Evolutionary conservation across 441 rosid species (phyloP).

Genomic region (Mallotus japonicus): DNA sequence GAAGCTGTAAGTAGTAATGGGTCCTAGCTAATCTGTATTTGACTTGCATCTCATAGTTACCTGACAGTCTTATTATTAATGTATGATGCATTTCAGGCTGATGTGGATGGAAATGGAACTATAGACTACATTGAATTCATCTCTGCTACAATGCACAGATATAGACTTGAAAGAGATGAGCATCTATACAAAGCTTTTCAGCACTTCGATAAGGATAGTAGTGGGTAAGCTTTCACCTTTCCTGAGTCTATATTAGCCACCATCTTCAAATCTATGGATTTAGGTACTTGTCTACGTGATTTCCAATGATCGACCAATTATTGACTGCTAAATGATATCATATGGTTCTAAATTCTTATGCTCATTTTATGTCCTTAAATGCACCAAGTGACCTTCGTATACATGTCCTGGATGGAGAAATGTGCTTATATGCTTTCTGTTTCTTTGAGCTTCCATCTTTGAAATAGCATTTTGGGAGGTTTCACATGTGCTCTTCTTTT

Average conservation of each 20-base stretch:
- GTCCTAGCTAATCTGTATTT: background rate
- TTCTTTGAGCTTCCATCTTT: too few relatives aligned
- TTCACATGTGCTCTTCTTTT: too few relatives aligned
- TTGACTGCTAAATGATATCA: background rate
- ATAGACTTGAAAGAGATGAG: too few relatives aligned
- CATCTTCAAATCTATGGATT: background rate
- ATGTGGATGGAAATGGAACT: slow-evolving; percentile 26
- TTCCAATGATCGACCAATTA: background rate
- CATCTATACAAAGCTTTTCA: too few relatives aligned
- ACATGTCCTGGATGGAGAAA: too few relatives aligned
- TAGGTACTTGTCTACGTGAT: background rate
- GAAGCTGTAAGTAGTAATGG: slow-evolving; percentile 68
- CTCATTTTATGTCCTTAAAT: background rate
- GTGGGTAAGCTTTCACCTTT: slow-evolving; percentile 1
- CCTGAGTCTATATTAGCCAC: slow-evolving; percentile 7
- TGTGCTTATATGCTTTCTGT: too few relatives aligned
- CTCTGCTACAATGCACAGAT: too few relatives aligned
- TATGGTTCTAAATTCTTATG: background rate
- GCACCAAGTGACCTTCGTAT: background rate
- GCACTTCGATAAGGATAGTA: too few relatives aligned
- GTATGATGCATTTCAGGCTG: slow-evolving; percentile 54
- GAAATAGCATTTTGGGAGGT: too few relatives aligned
- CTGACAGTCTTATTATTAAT: background rate
- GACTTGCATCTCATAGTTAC: too few relatives aligned
- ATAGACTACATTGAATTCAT: too few relatives aligned